These are phyloP conservation scores for Neonectria magnoliae DNA, from an alignment of 2,329 filamentous ascomycete species.

Conservation along the genomic window DNA sequence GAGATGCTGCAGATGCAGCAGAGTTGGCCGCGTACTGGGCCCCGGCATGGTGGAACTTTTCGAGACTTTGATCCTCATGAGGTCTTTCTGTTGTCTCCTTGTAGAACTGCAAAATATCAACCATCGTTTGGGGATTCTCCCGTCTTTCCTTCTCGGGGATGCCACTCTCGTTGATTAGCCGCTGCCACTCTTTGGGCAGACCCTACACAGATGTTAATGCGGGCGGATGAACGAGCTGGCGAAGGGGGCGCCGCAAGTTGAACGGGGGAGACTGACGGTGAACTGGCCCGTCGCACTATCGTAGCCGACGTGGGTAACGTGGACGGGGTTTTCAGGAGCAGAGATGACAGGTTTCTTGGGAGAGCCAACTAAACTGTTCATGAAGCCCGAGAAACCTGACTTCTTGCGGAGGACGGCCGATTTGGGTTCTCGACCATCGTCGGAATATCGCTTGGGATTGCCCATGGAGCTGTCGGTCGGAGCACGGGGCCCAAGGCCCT, in stretches of 20 bases:
- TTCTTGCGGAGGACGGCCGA: conserved; percentile 78
- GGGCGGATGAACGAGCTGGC: conserved; percentile 20
- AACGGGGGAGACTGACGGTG: conserved; percentile 70
- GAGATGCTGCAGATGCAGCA: conserved; percentile 58
- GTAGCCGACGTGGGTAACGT: conserved; percentile 97
- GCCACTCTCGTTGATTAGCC: conserved; percentile 92
- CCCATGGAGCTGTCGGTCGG: conserved; percentile 57
- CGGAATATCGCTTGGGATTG: conserved; percentile 78
- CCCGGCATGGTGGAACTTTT: conserved; percentile 93
- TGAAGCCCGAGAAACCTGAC: conserved; percentile 86
- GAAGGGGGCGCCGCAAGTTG: conserved; percentile 28
- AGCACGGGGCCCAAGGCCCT: conserved; percentile 45
- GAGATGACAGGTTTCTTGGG: conserved; percentile 94
- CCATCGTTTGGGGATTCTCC: conserved; percentile 93
- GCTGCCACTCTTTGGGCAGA: conserved; percentile 97
- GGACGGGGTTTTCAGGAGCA: conserved; percentile 96
- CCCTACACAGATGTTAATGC: conserved; percentile 65
- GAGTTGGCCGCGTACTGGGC: conserved; percentile 57
- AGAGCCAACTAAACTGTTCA: conserved; percentile 84
- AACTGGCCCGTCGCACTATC: conserved; percentile 97
- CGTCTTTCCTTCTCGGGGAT: conserved; percentile 96
- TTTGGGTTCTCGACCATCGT: conserved; percentile 75
- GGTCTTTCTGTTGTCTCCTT: conserved; percentile 88
- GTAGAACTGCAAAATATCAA: conserved; percentile 96
- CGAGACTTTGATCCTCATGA: conserved; percentile 87